Base-by-base conservation (phyloP, 1,284 basidiomycete species). In the Polyporus tsugae region DNA sequence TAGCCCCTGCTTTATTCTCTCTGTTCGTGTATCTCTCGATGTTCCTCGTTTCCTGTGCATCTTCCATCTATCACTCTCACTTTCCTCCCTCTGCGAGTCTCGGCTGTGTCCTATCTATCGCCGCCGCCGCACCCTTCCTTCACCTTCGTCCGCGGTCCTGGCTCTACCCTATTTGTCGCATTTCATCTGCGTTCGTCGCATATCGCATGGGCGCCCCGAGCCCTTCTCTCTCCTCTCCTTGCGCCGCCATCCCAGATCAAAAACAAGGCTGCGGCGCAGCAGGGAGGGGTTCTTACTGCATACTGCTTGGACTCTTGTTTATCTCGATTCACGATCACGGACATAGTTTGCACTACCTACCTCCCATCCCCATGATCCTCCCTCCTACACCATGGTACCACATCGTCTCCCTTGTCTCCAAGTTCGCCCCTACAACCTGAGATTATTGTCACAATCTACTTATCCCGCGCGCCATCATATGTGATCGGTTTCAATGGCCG, bases 101-200 rank as follows among this genome's bases (percentile, higher is more conserved):
- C 33, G 29, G 25, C 58, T 59, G 66, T 63, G 63, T 60, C 52
- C 38, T 70, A 72, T 70, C 68, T 72, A 70, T 70, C 60, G 53
- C 58, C 67, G 10, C 62, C 66, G 64, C 61, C 49, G 59, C 60
- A 11, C 46, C 22, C 9, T 22, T 11, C 6, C 38, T 71, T 49
- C 44, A 52, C 60, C 58, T 64, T 60, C 68, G 25, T 39, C 60
- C 63, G 62, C 66, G 71, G 53, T 59, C 49, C 59, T 29, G 60
- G 59, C 29, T 22, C 9, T 38, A 6, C 19, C 35, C n/a, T 29
- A 15, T 55, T 52, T 52, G 22, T 63, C 22, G 25, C 59, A n/a
- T 29, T 49, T 55, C n/a, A 10, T 60, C 49, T 58, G 22, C 6
- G 7, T 57, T 39, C 46, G 36, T 41, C 38, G 62, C 39, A 44